Conservation (phyloP, 805 yeast genomes). For the Kodamaea laetipori region DNA sequence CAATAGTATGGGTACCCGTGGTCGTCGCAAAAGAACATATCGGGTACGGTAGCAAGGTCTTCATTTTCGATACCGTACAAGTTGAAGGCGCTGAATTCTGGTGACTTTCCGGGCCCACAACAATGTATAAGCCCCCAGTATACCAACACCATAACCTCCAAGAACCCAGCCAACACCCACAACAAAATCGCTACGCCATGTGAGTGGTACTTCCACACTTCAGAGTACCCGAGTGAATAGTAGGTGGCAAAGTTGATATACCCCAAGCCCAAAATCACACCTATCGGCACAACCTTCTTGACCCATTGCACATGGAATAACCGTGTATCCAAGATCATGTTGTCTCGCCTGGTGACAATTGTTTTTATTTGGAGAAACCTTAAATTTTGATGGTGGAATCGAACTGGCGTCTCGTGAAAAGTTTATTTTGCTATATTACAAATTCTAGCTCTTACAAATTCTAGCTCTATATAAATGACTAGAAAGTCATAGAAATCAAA, state of each 20-base stretch:
- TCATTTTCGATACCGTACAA: conserved; percentile 20
- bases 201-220: conserved; percentile 31
- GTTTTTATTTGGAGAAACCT: background rate
- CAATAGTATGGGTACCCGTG: conserved; percentile 82
- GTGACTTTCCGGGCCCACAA: conserved; percentile 61
- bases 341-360: background rate
- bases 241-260: conserved; percentile 48
- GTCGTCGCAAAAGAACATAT: conserved; percentile 63
- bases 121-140: conserved; percentile 49
- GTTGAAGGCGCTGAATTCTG: conserved; percentile 39
- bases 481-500: too few species aligned
- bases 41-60: conserved; percentile 49
- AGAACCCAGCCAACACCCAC: conserved; percentile 35
- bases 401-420: too few species aligned
- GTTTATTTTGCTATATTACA: too few species aligned
- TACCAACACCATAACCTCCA: conserved; percentile 21
- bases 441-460: too few species aligned
- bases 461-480: too few species aligned
- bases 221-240: conserved; percentile 47
- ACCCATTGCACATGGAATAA: conserved; percentile 15
- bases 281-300: conserved; percentile 30
- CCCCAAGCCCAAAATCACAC: conserved; percentile 31
- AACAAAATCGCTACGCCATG: conserved; percentile 37
- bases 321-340: conserved; percentile 15
- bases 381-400: background rate